These are phyloP conservation scores for Gaertneriomyces semiglobifer DNA, from an alignment of 192 early-diverging fungal genomes.

Conservation along the genomic window DNA sequence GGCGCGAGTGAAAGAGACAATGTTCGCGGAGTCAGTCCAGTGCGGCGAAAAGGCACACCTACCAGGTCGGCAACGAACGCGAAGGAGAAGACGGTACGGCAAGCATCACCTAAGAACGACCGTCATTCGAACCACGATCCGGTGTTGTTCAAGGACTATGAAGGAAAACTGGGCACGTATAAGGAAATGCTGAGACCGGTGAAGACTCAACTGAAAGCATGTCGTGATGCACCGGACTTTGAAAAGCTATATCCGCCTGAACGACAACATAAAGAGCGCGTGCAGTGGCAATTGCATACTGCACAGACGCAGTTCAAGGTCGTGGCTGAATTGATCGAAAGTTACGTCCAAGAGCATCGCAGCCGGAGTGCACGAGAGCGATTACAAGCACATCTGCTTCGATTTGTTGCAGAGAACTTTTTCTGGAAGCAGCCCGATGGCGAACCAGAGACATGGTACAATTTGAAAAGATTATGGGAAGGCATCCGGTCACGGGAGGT, in stretches of 20 bases:
- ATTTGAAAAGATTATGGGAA: constrained; percentile 7
- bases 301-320: constrained; percentile 1
- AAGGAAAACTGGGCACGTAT: neutral
- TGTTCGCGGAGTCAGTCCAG: too few relatives aligned
- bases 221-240: constrained; percentile 1
- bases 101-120: neutral
- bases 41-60: too few relatives aligned
- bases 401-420: constrained; percentile 20
- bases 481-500: too few relatives aligned
- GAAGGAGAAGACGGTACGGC: neutral
- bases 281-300: neutral
- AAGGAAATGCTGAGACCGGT: neutral
- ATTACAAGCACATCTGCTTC: constrained; percentile 12
- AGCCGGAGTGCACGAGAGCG: constrained; percentile 2
- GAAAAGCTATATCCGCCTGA: neutral
- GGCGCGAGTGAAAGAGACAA: neutral
- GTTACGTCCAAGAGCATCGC: neutral
- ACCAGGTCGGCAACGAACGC: too few relatives aligned
- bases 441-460: constrained; percentile 2
- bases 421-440: constrained; percentile 3
- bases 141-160: neutral
- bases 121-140: neutral
- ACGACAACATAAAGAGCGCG: neutral
- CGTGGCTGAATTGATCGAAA: neutral
- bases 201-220: neutral